A percentile compares a stretch with the other conserved stretches of the same genome.
Evolutionary conservation across 2,329 filamentous ascomycete species (phyloP).

Genomic region (Monosporascus sp.): DNA sequence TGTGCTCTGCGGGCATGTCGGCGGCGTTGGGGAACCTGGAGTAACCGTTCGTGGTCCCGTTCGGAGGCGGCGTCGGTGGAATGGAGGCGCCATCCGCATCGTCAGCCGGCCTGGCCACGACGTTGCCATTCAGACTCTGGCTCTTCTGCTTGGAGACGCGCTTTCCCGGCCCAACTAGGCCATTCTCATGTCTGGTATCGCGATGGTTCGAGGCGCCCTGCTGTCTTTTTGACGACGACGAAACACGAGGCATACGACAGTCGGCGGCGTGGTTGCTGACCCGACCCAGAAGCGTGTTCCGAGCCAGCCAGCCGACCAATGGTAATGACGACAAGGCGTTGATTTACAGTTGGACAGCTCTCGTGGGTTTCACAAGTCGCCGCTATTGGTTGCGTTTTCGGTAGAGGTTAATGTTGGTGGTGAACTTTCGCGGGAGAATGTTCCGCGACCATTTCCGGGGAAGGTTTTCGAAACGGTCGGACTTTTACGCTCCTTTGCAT

Average conservation of each 20-base stretch:
- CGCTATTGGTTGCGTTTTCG: not conserved
- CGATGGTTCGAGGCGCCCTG: constrained; percentile 57
- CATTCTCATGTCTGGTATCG: constrained; percentile 80
- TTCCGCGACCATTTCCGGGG: not conserved
- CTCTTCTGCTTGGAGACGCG: constrained; percentile 45
- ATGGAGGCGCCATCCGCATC: constrained; percentile 26
- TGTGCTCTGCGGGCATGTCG: constrained; percentile 37
- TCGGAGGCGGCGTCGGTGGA: constrained; percentile 31
- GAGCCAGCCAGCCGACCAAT: constrained; percentile 34
- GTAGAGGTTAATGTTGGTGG: not conserved
- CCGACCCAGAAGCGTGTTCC: constrained; percentile 39
- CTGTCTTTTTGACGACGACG: constrained; percentile 56
- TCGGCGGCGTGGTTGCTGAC: constrained; percentile 26
- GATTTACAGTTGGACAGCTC: not conserved
- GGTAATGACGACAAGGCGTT: not conserved
- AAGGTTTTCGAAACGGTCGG: not conserved
- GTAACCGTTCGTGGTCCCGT: constrained; percentile 29
- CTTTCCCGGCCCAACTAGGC: constrained; percentile 73
- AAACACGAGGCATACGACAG: constrained; percentile 56
- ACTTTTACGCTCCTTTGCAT: not conserved
- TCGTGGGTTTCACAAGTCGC: not conserved
- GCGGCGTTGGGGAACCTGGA: constrained; percentile 23
- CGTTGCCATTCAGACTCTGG: constrained; percentile 36
- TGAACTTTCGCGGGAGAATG: not conserved
- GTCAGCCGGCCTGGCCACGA: constrained; percentile 21